These are phyloP conservation scores for Zanthoxylum bungeanum DNA, from an alignment of 345 rosid species.

Conservation along the genomic window DNA sequence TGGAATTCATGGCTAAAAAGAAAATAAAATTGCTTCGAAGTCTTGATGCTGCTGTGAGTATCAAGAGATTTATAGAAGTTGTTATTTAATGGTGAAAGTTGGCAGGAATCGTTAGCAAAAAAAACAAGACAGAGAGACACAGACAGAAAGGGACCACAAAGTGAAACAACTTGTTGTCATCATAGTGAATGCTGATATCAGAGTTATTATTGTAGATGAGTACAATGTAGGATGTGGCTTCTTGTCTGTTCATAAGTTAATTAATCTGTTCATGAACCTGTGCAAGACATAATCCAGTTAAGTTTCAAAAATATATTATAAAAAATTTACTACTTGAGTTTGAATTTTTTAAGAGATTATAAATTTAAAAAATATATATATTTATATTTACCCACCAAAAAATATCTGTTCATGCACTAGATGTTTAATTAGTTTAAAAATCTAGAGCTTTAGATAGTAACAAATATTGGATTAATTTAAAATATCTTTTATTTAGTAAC, in stretches of 20 bases:
- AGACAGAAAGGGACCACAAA: neutral
- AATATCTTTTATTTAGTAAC: no score
- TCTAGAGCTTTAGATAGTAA: no score
- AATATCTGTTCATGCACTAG: no score
- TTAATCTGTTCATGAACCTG: neutral
- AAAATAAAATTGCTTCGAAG: neutral
- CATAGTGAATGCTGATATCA: neutral
- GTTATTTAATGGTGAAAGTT: neutral
- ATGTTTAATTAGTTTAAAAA: no score
- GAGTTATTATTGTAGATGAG: neutral
- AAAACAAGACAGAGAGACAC: neutral
- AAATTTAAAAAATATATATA: no score
- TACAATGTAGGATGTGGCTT: neutral
- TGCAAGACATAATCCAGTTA: no score
- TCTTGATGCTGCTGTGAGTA: neutral
- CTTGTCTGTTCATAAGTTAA: neutral
- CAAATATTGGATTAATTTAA: no score
- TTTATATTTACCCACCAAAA: no score
- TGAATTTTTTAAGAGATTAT: no score
- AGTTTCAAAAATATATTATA: no score
- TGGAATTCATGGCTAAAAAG: conserved; percentile 1
- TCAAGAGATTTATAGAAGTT: neutral
- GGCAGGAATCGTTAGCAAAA: neutral
- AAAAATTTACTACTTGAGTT: no score
- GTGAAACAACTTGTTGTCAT: neutral